Percentiles rank a stretch among this genome's conserved stretches.
These are phyloP conservation scores for Calonectria naviculata DNA, from an alignment of 2,329 filamentous ascomycete genomes.

Conservation along the genomic window DNA sequence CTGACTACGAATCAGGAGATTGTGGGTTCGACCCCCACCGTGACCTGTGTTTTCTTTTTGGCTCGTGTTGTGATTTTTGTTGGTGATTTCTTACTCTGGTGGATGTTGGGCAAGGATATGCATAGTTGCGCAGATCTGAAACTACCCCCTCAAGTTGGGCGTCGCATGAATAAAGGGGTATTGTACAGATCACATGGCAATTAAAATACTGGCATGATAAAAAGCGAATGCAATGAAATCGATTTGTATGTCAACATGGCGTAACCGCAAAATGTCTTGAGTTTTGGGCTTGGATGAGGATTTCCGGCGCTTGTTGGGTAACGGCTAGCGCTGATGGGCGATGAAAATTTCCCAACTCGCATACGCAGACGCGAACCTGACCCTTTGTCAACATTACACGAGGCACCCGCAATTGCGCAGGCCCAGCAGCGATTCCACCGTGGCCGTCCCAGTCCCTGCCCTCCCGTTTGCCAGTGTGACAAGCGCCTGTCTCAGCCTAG, in stretches of 20 bases:
- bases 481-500: constrained; percentile 28
- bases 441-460: background rate
- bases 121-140: background rate
- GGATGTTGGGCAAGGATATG: background rate
- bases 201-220: background rate
- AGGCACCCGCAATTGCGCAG: constrained; percentile 1
- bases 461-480: constrained; percentile 4
- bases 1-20: constrained; percentile 49
- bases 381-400: constrained; percentile 5
- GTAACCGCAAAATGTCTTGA: background rate
- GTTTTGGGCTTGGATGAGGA: background rate
- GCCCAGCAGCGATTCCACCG: background rate
- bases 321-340: constrained; percentile 16
- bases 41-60: constrained; percentile 20
- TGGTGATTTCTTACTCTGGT: background rate
- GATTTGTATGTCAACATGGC: background rate
- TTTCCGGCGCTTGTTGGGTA: constrained; percentile 7
- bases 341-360: constrained; percentile 20
- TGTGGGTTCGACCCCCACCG: constrained; percentile 45
- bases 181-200: background rate
- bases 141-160: background rate
- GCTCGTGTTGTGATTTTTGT: background rate
- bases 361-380: background rate
- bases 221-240: too few relatives aligned
- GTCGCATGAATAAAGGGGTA: too few relatives aligned